Evolutionary conservation across 225 moss, liverwort and hornwort species (phyloP).

Genomic region (Bryum argenteum): DNA sequence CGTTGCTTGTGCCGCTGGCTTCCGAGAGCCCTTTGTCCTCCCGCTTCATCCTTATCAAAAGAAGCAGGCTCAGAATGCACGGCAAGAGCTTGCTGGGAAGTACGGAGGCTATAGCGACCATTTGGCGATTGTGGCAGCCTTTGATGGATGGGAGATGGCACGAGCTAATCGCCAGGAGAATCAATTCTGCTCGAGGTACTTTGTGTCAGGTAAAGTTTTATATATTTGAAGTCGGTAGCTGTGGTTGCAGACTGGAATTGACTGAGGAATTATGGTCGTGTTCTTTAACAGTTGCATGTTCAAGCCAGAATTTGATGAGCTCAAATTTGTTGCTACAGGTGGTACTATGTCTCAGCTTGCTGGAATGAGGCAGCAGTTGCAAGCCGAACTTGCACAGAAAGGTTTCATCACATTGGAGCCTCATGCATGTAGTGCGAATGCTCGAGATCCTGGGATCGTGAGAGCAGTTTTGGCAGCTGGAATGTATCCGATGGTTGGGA

Average conservation of each 20-base stretch:
- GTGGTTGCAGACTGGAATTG: slow-evolving; percentile 5
- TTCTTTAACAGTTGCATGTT: slow-evolving; percentile 1
- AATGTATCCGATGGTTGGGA: slow-evolving; percentile 98
- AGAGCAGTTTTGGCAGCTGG: slow-evolving; percentile 89
- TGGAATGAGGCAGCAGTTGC: slow-evolving; percentile 91
- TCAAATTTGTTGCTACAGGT: slow-evolving; percentile 41
- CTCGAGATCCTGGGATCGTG: slow-evolving; percentile 88
- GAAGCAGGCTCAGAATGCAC: slow-evolving; percentile 83
- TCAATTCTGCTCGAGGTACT: slow-evolving; percentile 59
- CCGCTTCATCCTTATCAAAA: slow-evolving; percentile 91
- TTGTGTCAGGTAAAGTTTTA: slow-evolving; percentile 53
- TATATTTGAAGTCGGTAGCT: slow-evolving; percentile 9
- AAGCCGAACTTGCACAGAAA: slow-evolving; percentile 89
- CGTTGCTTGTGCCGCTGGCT: slow-evolving; percentile 93
- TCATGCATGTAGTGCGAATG: slow-evolving; percentile 87
- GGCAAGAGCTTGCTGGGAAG: slow-evolving; percentile 71
- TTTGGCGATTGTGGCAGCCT: slow-evolving; percentile 90
- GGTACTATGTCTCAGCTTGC: slow-evolving; percentile 92
- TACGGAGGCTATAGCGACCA: slow-evolving; percentile 95
- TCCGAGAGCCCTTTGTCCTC: slow-evolving; percentile 94
- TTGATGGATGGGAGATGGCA: slow-evolving; percentile 80
- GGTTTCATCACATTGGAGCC: slow-evolving; percentile 80
- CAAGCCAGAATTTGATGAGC: slow-evolving; percentile 2
- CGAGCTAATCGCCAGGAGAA: slow-evolving; percentile 50
- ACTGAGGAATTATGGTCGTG: background rate